Base-by-base conservation (phyloP, 305 asterid species). In the Caryopteris hybrid region DNA sequence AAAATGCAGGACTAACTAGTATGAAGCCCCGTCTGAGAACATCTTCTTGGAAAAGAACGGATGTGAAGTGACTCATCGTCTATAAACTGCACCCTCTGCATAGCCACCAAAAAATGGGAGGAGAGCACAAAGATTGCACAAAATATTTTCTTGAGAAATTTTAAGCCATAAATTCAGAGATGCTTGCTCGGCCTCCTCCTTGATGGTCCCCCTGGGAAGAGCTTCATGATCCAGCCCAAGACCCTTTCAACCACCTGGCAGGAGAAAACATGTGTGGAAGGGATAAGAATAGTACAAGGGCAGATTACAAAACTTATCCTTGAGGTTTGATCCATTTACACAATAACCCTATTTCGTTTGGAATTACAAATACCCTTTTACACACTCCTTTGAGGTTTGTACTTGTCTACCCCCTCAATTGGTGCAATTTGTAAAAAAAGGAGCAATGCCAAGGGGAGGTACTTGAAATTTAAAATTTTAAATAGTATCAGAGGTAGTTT, bases 171-270 rank as follows among this genome's bases (percentile, higher is more conserved):
- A 62, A 69, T 72, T 84, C 82, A 93, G 31, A 85, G 91, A 78
- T 83, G 95, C 83, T 87, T 93, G 86, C 91, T 79, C 17, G 81
- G 84, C 61, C 93, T 84, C 64, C 96, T 81, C 68, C 86, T 85
- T 57, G 99, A 88, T 69, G 98, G 90, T 60, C 97, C 98, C 64
- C 99, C 99, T 21, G 98, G 99, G 73, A 94, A 94, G 45, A 94
- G 97, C 81, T 88, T 88, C 96, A 94, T 89, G 76, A 94, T 94
- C 99, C 99, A 94, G 61, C 98, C 98, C 76, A 94, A 80, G 21
- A 94, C 96, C 76, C 95, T 88, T 62, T 94, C 97, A 29, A 94
- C 99, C 84, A 94, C 98, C 99, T 91, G 77, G 21, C 66, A 47
- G 22, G 55, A 23, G 31, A 13, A 22, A 64, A 11, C 4, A 48